phyloP scores from a whole-genome alignment of 768 basidiomycete genomes.

The Cubamyces sp. region DNA sequence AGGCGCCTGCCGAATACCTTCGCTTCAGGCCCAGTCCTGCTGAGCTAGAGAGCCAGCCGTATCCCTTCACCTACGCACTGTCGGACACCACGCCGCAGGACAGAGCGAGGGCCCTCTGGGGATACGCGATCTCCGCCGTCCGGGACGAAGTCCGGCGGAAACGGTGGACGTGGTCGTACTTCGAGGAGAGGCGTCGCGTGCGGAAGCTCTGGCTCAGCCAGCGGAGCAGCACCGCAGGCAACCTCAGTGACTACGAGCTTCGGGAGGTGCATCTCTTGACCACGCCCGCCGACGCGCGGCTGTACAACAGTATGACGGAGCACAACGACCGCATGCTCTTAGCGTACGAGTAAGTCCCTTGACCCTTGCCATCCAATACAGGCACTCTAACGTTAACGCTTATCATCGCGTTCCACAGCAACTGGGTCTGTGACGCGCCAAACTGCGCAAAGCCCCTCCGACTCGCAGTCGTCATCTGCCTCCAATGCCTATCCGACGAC shows the following conservation, averaged over 20 bases:
- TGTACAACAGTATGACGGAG: not conserved
- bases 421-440: no score
- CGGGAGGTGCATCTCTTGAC: not conserved
- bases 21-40: slow-evolving; percentile 14
- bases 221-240: not conserved
- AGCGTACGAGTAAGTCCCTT: no score
- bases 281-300: not conserved
- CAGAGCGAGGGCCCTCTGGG: slow-evolving; percentile 19
- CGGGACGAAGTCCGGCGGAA: slow-evolving; percentile 17
- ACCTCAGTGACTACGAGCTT: not conserved
- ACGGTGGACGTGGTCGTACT: slow-evolving; percentile 26
- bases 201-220: slow-evolving; percentile 13
- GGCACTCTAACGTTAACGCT: no score
- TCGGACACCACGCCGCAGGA: not conserved
- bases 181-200: slow-evolving; percentile 15
- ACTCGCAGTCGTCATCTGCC: no score
- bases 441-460: no score
- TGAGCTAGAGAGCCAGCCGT: not conserved
- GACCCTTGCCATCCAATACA: no score
- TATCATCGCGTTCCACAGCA: no score
- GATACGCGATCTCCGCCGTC: slow-evolving; percentile 17
- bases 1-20: slow-evolving; percentile 8
- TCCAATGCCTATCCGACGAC: no score
- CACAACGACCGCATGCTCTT: not conserved
- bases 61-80: no score